phyloP scores from a whole-genome alignment of 805 yeast genomes.

The Candida pseudoglaebosa region DNA sequence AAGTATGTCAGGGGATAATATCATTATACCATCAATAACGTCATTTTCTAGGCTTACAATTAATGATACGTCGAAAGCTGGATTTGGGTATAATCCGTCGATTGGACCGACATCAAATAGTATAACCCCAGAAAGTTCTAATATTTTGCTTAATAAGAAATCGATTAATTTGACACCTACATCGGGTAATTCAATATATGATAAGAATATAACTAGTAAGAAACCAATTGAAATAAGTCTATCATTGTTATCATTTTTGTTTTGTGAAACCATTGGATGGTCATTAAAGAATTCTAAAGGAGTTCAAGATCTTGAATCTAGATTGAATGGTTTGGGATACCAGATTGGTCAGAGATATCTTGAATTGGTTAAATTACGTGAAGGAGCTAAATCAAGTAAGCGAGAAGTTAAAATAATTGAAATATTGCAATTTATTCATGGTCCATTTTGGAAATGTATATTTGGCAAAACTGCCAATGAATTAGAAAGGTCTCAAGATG shows the following conservation, averaged over 20 bases:
- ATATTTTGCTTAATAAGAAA: conserved; percentile 29
- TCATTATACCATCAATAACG: conserved; percentile 29
- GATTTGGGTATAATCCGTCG: conserved; percentile 44
- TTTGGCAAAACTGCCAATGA: conserved; percentile 76
- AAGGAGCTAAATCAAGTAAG: conserved; percentile 56
- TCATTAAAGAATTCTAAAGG: conserved; percentile 60
- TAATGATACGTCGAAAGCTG: conserved; percentile 22
- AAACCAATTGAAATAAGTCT: conserved; percentile 64
- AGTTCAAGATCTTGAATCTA: conserved; percentile 52
- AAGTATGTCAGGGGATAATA: conserved; percentile 18
- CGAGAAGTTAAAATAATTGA: conserved; percentile 67
- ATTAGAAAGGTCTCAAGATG: conserved; percentile 67
- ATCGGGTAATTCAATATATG: conserved; percentile 52
- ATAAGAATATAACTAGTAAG: conserved; percentile 58
- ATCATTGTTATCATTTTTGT: conserved; percentile 64
- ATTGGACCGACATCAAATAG: conserved; percentile 39
- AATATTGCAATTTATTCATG: conserved; percentile 66
- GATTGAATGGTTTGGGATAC: conserved; percentile 72
- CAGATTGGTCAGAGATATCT: conserved; percentile 68
- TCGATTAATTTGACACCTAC: conserved; percentile 29
- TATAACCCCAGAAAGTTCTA: conserved; percentile 35
- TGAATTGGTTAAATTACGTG: conserved; percentile 66
- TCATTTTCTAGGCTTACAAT: conserved; percentile 26
- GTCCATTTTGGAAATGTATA: conserved; percentile 66
- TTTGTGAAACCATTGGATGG: conserved; percentile 67